A percentile compares a stretch with the other conserved stretches of the same genome.
Conservation (phyloP, 345 rosid species). For the Ceriops tagal region DNA sequence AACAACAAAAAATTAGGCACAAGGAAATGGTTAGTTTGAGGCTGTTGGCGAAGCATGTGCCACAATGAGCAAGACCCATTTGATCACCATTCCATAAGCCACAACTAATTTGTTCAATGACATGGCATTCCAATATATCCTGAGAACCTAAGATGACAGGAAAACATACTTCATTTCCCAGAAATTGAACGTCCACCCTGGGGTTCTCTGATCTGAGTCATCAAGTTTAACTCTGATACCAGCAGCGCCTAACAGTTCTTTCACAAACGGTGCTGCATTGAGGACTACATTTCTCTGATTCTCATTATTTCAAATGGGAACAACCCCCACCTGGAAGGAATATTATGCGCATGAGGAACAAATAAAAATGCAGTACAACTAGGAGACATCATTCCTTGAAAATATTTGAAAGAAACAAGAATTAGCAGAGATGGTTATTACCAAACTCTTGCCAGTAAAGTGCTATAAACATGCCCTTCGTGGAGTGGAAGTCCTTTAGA, state of each 20-base stretch:
- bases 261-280: conserved; percentile 60
- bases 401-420: background rate
- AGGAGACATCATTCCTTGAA: background rate
- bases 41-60: background rate
- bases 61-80: background rate
- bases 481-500: too few species aligned
- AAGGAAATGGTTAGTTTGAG: background rate
- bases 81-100: background rate
- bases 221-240: conserved; percentile 83
- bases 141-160: background rate
- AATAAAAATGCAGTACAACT: background rate
- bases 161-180: conserved; percentile 84
- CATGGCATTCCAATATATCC: background rate
- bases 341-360: background rate
- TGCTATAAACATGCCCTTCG: too few species aligned
- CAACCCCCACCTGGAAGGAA: conserved; percentile 58
- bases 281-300: conserved; percentile 68
- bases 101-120: background rate
- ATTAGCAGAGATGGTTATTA: background rate
- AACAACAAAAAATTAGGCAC: background rate
- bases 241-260: conserved; percentile 51
- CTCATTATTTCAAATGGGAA: conserved; percentile 85
- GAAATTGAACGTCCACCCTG: conserved; percentile 93
- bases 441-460: conserved; percentile 80
- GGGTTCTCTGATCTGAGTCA: conserved; percentile 70